Conservation (phyloP, 805 yeast genomes). For the Yarrowia sp. region DNA sequence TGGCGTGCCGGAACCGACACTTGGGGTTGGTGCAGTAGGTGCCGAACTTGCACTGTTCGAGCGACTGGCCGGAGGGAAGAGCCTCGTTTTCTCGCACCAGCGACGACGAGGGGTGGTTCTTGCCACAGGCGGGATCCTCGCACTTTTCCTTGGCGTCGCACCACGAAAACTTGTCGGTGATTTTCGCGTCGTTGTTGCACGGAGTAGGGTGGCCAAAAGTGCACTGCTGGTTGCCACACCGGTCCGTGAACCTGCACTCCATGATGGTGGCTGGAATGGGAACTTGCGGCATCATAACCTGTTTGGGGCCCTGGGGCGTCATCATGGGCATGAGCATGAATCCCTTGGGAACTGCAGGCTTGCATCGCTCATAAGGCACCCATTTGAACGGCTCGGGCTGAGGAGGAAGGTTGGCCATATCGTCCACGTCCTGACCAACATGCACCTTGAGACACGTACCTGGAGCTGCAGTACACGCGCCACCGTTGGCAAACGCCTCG, state of each 20-base stretch:
- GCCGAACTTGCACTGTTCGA: slow-evolving; percentile 84
- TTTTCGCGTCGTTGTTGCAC: slow-evolving; percentile 68
- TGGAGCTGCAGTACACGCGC: slow-evolving; percentile 70
- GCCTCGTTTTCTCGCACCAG: slow-evolving; percentile 38
- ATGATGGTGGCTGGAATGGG: slow-evolving; percentile 39
- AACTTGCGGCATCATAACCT: slow-evolving; percentile 52
- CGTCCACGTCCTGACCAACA: slow-evolving; percentile 65
- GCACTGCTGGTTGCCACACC: slow-evolving; percentile 75
- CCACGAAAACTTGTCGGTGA: slow-evolving; percentile 61
- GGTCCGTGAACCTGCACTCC: slow-evolving; percentile 72
- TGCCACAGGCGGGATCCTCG: slow-evolving; percentile 56
- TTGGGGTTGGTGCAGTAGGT: slow-evolving; percentile 67
- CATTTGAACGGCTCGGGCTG: slow-evolving; percentile 24
- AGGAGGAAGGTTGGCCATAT: slow-evolving; percentile 13
- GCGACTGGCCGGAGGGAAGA: slow-evolving; percentile 46
- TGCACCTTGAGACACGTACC: slow-evolving; percentile 83
- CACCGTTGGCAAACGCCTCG: slow-evolving; percentile 46
- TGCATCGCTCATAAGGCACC: background rate
- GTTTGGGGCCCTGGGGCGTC: slow-evolving; percentile 15
- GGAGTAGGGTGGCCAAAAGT: slow-evolving; percentile 93
- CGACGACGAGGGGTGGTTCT: slow-evolving; percentile 80
- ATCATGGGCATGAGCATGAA: slow-evolving; percentile 14
- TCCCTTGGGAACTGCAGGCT: slow-evolving; percentile 7
- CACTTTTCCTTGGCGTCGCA: slow-evolving; percentile 70
- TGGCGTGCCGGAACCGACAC: slow-evolving; percentile 85